Conservation (phyloP, 2,329 filamentous ascomycete species). For the Trichoderma hamatum region DNA sequence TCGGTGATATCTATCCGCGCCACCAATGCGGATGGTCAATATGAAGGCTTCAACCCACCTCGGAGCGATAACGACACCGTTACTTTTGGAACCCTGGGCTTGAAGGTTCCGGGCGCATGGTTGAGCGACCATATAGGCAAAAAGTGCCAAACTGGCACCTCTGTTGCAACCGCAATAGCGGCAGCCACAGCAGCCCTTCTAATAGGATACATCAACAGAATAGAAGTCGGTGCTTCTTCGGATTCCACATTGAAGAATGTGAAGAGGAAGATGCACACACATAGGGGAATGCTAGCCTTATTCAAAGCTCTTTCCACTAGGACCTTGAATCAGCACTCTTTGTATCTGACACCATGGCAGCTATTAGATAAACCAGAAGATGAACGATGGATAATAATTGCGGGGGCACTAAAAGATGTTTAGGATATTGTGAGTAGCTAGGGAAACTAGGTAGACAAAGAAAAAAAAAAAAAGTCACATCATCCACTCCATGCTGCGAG, state of each 20-base stretch:
- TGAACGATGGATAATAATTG: background rate
- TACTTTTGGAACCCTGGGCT: conserved; percentile 6
- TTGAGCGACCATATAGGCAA: background rate
- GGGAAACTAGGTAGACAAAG: background rate
- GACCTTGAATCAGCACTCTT: background rate
- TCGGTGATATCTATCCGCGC: background rate
- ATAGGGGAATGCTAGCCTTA: background rate
- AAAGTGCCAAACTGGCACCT: conserved; percentile 3
- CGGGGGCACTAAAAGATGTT: background rate
- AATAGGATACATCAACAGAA: conserved; percentile 3
- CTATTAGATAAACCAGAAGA: background rate
- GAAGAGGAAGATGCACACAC: background rate
- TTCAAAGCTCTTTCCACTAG: background rate
- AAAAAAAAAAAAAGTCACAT: background rate
- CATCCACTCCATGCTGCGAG: background rate
- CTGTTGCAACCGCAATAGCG: conserved; percentile 1
- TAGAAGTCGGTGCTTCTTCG: background rate
- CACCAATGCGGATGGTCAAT: background rate
- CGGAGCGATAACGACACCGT: conserved; percentile 11
- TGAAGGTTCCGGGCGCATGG: background rate
- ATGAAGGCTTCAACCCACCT: background rate
- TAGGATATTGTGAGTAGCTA: background rate
- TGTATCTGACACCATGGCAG: background rate
- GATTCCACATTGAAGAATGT: background rate
- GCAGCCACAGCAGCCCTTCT: conserved; percentile 3